Conservation (phyloP, 495 filamentous ascomycete genomes). For the Penicillium longicatenatum region DNA sequence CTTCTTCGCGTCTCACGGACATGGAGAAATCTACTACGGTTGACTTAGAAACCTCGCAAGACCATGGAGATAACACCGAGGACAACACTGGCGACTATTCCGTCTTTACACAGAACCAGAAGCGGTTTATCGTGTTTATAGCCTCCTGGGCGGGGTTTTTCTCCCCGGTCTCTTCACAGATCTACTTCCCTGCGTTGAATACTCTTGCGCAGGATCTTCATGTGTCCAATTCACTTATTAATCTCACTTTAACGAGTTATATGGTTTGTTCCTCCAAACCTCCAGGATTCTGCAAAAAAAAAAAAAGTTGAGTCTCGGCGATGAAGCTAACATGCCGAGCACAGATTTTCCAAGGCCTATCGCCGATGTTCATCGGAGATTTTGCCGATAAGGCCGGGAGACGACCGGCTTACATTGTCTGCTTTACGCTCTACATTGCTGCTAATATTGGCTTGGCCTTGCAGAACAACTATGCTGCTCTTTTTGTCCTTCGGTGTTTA, state of each 20-base stretch:
- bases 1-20: not conserved
- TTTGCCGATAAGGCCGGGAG: conserved; percentile 52
- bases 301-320: not conserved
- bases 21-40: conserved; percentile 1
- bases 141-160: conserved; percentile 65
- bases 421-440: conserved; percentile 47
- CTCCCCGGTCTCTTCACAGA: conserved; percentile 70
- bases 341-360: conserved; percentile 52
- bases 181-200: conserved; percentile 74
- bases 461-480: conserved; percentile 47
- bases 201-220: conserved; percentile 58
- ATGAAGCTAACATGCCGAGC: conserved; percentile 9
- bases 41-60: conserved; percentile 8
- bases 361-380: conserved; percentile 50
- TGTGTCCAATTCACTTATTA: conserved; percentile 64
- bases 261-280: conserved; percentile 44
- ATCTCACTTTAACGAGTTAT: conserved; percentile 68
- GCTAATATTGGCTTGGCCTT: conserved; percentile 54
- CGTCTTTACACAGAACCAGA: conserved; percentile 27
- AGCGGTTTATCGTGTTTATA: conserved; percentile 56
- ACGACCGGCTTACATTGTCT: conserved; percentile 49
- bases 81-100: conserved; percentile 29
- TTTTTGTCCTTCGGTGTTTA: conserved; percentile 50
- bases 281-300: not conserved
- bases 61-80: conserved; percentile 10